phyloP scores from a whole-genome alignment of 352 stramenopile species.

The Phytophthora fragariaefolia region DNA sequence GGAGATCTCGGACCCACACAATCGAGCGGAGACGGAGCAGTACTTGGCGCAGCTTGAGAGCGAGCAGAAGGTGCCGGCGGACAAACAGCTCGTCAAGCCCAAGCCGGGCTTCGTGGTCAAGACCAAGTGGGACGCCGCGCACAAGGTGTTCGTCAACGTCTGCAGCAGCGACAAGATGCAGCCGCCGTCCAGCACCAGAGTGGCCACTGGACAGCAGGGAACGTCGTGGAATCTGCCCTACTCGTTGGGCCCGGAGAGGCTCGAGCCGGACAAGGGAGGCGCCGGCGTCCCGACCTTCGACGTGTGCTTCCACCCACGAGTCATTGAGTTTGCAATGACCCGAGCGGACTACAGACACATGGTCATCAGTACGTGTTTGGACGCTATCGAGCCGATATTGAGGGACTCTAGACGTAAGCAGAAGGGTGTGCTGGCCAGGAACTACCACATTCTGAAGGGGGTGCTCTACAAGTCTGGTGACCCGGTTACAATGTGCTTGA shows the following conservation, averaged over 20 bases:
- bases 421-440: constrained; percentile 34
- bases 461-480: constrained; percentile 87
- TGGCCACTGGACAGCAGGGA: constrained; percentile 34
- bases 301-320: constrained; percentile 92
- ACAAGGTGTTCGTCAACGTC: constrained; percentile 95
- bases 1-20: constrained; percentile 92
- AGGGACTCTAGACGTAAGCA: constrained; percentile 45
- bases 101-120: constrained; percentile 93
- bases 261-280: constrained; percentile 90
- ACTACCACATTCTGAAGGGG: constrained; percentile 88
- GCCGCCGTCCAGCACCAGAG: constrained; percentile 66
- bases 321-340: constrained; percentile 67
- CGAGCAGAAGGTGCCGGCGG: constrained; percentile 87
- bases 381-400: constrained; percentile 76
- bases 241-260: constrained; percentile 87
- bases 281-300: constrained; percentile 85
- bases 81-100: constrained; percentile 90
- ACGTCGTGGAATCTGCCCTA: constrained; percentile 92
- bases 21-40: constrained; percentile 90
- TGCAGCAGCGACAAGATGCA: constrained; percentile 88
- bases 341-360: constrained; percentile 84
- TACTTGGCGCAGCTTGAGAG: constrained; percentile 91
- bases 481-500: constrained; percentile 78
- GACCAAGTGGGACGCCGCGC: constrained; percentile 51
- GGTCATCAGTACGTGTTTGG: constrained; percentile 87